A percentile compares a stretch with the other conserved stretches of the same genome.
phyloP scores from a whole-genome alignment of 768 basidiomycete species.

The Mycena galopus region DNA sequence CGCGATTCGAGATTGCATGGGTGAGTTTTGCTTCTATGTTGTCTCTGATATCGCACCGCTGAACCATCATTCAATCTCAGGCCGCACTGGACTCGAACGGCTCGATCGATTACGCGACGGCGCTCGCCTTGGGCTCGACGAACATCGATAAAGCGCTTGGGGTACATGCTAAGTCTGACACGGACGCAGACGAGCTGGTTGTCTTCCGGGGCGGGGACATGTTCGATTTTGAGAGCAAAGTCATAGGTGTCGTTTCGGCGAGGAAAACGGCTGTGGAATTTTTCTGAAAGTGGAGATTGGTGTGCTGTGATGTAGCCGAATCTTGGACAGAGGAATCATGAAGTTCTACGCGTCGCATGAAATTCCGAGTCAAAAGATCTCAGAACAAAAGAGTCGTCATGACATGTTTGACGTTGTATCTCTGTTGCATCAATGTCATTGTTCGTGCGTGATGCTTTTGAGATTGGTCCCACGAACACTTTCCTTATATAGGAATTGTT shows the following conservation, averaged over 20 bases:
- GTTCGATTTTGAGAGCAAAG: slow-evolving; percentile 60
- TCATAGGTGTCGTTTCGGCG: slow-evolving; percentile 56
- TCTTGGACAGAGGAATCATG: not conserved
- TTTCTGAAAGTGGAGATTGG: slow-evolving; percentile 39
- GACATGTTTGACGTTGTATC: no score
- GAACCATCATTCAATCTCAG: slow-evolving; percentile 32
- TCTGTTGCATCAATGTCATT: no score
- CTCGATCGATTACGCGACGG: slow-evolving; percentile 52
- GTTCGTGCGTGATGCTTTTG: no score
- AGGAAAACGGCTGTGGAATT: slow-evolving; percentile 51
- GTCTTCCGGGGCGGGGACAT: slow-evolving; percentile 54
- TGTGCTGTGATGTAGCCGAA: not conserved
- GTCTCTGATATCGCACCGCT: not conserved
- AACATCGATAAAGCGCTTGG: slow-evolving; percentile 61
- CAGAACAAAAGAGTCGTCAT: no score
- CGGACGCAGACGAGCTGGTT: slow-evolving; percentile 52
- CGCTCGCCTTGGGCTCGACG: slow-evolving; percentile 55
- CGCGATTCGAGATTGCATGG: slow-evolving; percentile 76
- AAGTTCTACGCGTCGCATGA: no score
- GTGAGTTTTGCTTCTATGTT: slow-evolving; percentile 47
- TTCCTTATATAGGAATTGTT: no score
- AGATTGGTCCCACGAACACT: no score
- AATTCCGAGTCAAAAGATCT: no score
- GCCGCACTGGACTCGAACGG: slow-evolving; percentile 54
- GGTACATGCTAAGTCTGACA: slow-evolving; percentile 31